Conservation (phyloP, 352 stramenopile genomes). For the Globisporangium rhizosaccharum region DNA sequence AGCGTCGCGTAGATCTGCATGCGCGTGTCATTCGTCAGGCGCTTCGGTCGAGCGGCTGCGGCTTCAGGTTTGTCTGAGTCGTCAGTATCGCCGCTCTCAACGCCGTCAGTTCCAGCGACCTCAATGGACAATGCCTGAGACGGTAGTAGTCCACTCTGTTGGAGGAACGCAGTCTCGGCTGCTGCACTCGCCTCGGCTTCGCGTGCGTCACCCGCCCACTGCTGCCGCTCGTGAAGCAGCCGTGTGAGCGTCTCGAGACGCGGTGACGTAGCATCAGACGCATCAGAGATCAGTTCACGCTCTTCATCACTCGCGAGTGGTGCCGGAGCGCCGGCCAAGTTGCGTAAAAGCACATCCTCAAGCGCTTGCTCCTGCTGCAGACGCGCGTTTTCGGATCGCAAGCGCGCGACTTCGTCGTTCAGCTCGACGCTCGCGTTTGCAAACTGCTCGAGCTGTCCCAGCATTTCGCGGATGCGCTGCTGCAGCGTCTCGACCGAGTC, state of each 20-base stretch:
- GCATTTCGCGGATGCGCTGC: conserved; percentile 14
- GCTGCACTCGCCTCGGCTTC: conserved; percentile 4
- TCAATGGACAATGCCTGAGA: not conserved
- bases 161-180: conserved; percentile 8
- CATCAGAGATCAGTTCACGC: no score
- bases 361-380: conserved; percentile 16
- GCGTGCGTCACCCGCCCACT: conserved; percentile 6
- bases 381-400: conserved; percentile 7
- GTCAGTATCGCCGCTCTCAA: not conserved
- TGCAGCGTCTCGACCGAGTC: conserved; percentile 23
- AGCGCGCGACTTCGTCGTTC: conserved; percentile 7
- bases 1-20: conserved; percentile 26
- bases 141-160: conserved; percentile 9
- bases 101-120: not conserved
- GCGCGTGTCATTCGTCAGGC: conserved; percentile 14
- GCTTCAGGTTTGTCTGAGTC: not conserved
- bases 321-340: not conserved
- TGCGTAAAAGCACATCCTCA: not conserved
- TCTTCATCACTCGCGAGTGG: not conserved
- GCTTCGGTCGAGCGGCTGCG: no score
- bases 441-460: conserved; percentile 28
- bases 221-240: conserved; percentile 18
- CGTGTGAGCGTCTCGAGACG: conserved; percentile 20
- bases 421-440: conserved; percentile 14
- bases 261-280: not conserved